phyloP scores from a whole-genome alignment of 2,329 filamentous ascomycete genomes.

The Penicillium sp. region DNA sequence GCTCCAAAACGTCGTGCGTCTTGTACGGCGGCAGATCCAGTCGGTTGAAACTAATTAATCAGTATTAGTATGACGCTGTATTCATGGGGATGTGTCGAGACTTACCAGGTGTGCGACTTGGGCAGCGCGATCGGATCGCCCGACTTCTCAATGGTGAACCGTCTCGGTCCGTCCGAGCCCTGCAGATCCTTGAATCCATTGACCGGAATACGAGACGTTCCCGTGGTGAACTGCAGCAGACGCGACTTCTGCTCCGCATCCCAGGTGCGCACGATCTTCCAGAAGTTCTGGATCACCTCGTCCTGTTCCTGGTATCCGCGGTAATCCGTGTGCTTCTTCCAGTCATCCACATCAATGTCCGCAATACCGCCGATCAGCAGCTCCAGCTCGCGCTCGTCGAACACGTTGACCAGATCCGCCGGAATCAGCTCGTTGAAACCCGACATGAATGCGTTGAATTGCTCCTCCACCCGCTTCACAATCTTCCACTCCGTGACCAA shows the following conservation, averaged over 20 bases:
- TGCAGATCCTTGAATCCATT: slow-evolving; percentile 99
- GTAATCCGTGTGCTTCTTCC: slow-evolving; percentile 99
- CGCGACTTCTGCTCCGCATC: slow-evolving; percentile 97
- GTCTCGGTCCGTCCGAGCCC: slow-evolving; percentile 84
- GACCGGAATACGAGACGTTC: slow-evolving; percentile 93
- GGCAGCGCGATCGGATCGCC: slow-evolving; percentile 83
- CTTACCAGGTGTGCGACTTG: slow-evolving; percentile 95
- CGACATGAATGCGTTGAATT: slow-evolving; percentile 95
- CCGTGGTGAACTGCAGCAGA: slow-evolving; percentile 90
- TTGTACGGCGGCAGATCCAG: slow-evolving; percentile 93
- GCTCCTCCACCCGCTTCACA: slow-evolving; percentile 93
- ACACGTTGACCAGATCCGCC: slow-evolving; percentile 91
- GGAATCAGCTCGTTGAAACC: slow-evolving; percentile 98
- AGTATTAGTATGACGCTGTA: no score
- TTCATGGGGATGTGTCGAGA: slow-evolving; percentile 23
- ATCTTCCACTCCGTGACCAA: slow-evolving; percentile 99
- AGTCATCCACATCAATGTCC: slow-evolving; percentile 97
- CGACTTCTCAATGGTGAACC: slow-evolving; percentile 97
- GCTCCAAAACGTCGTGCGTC: slow-evolving; percentile 69
- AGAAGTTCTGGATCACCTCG: slow-evolving; percentile 96
- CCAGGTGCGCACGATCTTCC: slow-evolving; percentile 90
- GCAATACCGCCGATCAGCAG: slow-evolving; percentile 95
- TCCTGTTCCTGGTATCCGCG: slow-evolving; percentile 96
- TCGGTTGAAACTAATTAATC: no score
- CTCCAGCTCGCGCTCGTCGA: slow-evolving; percentile 94